Base-by-base conservation (phyloP, 768 basidiomycete species). In the Inosperma sp. region DNA sequence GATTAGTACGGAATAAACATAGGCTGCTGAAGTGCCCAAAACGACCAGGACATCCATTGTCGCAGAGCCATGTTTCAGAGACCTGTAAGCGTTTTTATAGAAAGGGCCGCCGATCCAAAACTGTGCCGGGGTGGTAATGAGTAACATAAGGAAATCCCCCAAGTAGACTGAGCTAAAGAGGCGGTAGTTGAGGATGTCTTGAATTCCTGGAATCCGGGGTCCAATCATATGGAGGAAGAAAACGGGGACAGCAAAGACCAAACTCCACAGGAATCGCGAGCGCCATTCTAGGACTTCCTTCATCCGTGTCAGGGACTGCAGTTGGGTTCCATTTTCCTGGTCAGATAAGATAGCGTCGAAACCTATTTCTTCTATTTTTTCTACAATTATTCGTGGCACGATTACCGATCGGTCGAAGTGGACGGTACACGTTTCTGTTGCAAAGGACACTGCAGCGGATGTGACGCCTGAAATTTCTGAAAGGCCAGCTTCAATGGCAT, bases 21-120 rank as follows among this genome's bases (percentile, higher is more conserved):
- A 98, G 7, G 96, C 90, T 0, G 95, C 86, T 1, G 92, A 88
- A 4, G 95, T 98, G 44, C 95, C 96, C 27, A 98, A 78, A 69
- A 93, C 89, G 62, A 99, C 82, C 37, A 99, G 87, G 33, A 98
- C 93, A 65, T 99, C 96, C 95, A 99, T 99, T 2, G 95, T 99
- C 6, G 93, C 89, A 7, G 82, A 79, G 23, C 82, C 79, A 67
- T 99, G 96, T 64, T 82, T 88, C 46, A 98, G 72, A 4, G 93
- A 83, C 68, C 94, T 95, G 75, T 79, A 96, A 7, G 96, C 93
- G 54, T 83, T 88, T 35, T 77, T 77, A 67, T 96, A 95, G 69
- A 97, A 97, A 56, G 83, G 84, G 48, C 70, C 71, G 3, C 93
- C 96, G 31, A 98, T 75, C 83, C 88, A 95, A 60, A 93, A 90